These are phyloP conservation scores for Pythium sp. DNA, from an alignment of 352 stramenopile species.

Conservation along the genomic window DNA sequence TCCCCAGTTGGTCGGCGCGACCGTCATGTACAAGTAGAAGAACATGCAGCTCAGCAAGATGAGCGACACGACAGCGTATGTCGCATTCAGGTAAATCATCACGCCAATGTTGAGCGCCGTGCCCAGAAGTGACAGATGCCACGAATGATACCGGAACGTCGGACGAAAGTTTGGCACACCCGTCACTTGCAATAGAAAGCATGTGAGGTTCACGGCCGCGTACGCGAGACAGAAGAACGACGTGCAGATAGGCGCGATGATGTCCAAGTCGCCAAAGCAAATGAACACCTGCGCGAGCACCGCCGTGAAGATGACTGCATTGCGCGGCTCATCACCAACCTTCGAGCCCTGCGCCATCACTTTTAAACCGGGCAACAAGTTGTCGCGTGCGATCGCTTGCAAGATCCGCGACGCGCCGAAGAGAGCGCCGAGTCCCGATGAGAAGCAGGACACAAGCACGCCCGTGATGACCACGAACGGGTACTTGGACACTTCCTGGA, in stretches of 20 bases:
- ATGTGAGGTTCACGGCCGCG: conserved; percentile 68
- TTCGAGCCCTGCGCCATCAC: conserved; percentile 47
- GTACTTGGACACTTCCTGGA: conserved; percentile 60
- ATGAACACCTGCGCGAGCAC: conserved; percentile 63
- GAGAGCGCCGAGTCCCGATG: conserved; percentile 55
- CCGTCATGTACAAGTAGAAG: conserved; percentile 65
- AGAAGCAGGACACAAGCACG: conserved; percentile 70
- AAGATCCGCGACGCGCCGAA: conserved; percentile 75
- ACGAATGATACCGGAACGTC: conserved; percentile 67
- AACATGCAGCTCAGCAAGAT: conserved; percentile 56
- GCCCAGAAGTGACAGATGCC: conserved; percentile 59
- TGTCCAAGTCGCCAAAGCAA: conserved; percentile 69
- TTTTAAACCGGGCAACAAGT: conserved; percentile 52
- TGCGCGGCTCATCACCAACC: conserved; percentile 64
- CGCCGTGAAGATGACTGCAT: conserved; percentile 66
- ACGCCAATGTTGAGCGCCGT: conserved; percentile 57
- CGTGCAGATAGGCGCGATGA: conserved; percentile 78
- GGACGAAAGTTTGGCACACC: conserved; percentile 81
- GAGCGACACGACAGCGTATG: conserved; percentile 54
- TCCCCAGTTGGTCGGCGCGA: conserved; percentile 54
- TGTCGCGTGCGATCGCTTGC: conserved; percentile 72
- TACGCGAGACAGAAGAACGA: conserved; percentile 84
- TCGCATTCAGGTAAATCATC: conserved; percentile 76
- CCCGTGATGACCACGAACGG: conserved; percentile 59
- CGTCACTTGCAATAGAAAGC: conserved; percentile 69